Percentiles rank a stretch among this genome's conserved stretches.
phyloP scores from a whole-genome alignment of 805 yeast genomes.

The Vanderwaltozyma tropicalis region DNA sequence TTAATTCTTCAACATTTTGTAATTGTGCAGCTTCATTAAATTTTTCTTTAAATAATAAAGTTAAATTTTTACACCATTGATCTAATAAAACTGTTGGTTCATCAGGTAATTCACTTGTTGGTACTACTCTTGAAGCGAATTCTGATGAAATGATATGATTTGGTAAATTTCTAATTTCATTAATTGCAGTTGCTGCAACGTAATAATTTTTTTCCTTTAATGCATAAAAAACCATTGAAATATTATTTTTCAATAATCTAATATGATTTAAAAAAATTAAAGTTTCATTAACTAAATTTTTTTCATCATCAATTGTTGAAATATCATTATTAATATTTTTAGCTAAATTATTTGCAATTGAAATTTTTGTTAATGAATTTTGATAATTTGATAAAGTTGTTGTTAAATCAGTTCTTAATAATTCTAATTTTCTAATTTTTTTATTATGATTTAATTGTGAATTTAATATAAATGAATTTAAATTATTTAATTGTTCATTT shows the following conservation, averaged over 20 bases:
- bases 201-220: slow-evolving; percentile 59
- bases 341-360: slow-evolving; percentile 57
- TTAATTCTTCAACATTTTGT: slow-evolving; percentile 57
- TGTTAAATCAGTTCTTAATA: slow-evolving; percentile 53
- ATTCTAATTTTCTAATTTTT: slow-evolving; percentile 39
- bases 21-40: slow-evolving; percentile 61
- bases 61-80: slow-evolving; percentile 51
- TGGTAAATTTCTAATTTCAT: slow-evolving; percentile 45
- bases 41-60: slow-evolving; percentile 44
- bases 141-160: slow-evolving; percentile 47
- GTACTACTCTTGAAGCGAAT: slow-evolving; percentile 74
- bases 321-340: slow-evolving; percentile 58
- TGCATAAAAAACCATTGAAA: slow-evolving; percentile 57
- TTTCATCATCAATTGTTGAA: slow-evolving; percentile 58
- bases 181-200: slow-evolving; percentile 63
- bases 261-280: slow-evolving; percentile 55
- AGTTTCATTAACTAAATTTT: slow-evolving; percentile 51
- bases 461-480: slow-evolving; percentile 15
- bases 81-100: slow-evolving; percentile 49
- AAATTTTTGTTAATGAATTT: slow-evolving; percentile 41
- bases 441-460: slow-evolving; percentile 18
- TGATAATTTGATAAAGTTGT: slow-evolving; percentile 49
- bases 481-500: slow-evolving; percentile 6
- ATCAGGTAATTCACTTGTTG: slow-evolving; percentile 78
- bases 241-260: slow-evolving; percentile 52